Base-by-base conservation (phyloP, 164 flowering plant genomes). In the Dillenia suffruticosa region DNA sequence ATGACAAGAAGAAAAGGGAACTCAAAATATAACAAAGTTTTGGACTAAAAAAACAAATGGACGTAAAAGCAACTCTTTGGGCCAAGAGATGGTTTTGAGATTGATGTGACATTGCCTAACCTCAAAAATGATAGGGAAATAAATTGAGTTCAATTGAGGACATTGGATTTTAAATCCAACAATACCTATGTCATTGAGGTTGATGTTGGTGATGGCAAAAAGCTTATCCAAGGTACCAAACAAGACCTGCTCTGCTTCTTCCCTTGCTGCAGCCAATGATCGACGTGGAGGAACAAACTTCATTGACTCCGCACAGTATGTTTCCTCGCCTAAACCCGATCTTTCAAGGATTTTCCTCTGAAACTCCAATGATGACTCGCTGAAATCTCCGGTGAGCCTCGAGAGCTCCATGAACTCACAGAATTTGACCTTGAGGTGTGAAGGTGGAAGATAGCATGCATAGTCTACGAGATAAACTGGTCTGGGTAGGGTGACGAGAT, bases 261-360 rank as follows among this genome's bases (percentile, higher is more conserved):
- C 56, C 24, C 26, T 16, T 8, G 56, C 56, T 3, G 26, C 32
- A 16, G 24, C 26, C 56, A 53, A 2, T 10, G 32, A 17, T 2
- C 32, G 32, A 12, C 12, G 56, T 9, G 9, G 56, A 53, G 56
- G 56, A 9, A 53, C 16, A 9, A 16, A 9, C 6, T 2, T 17
- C 40, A 53, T 16, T 19, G 56, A 24, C 11, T 53, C 9, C 3
- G 56, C 26, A 19, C 19, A 8, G 24, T 22, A 52, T 51, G 47
- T 60, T 65, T 2, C 65, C 65, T 9, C 61, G 62, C 16, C 74
- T 69, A 8, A 69, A 51, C 40, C 73, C 53, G 63, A 69, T 69
- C 63, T 63, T 69, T 9, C 67, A 32, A 32, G 40, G 7, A 32
- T 32, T 32, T 32, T 32, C 6, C 7, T 0, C 40, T 32, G 40